A percentile compares a stretch with the other conserved stretches of the same genome.
Conservation (phyloP, 257 asterid genomes). For the Ocimum tenuiflorum region DNA sequence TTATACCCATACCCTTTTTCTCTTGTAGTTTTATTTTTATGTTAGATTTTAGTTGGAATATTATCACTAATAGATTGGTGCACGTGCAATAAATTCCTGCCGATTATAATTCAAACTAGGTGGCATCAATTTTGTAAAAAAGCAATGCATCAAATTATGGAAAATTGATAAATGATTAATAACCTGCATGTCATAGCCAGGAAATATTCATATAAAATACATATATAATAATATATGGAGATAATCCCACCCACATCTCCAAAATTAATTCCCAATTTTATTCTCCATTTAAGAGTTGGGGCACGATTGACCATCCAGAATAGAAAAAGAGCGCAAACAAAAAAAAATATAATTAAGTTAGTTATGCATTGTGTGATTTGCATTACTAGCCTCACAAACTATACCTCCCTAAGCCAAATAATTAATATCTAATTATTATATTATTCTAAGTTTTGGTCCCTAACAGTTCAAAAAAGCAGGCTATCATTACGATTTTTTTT, state of each 20-base stretch:
- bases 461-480: background rate
- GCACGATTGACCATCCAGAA: background rate
- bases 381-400: background rate
- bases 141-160: no score
- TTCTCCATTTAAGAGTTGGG: background rate
- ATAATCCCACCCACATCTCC: background rate
- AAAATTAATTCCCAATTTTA: background rate
- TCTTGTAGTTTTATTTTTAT: background rate
- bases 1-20: no score
- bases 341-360: background rate
- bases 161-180: no score
- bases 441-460: slow-evolving; percentile 6
- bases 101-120: background rate
- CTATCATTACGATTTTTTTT: background rate
- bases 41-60: background rate
- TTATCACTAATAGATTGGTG: background rate
- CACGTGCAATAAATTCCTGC: background rate
- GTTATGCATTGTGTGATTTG: background rate
- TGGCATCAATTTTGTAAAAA: no score
- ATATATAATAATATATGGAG: no score
- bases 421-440: background rate
- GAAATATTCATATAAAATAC: background rate
- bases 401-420: slow-evolving; percentile 2
- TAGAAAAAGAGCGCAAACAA: background rate
- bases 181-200: no score